Conservation (phyloP, 192 early-diverging fungal species). For the Backusella macrospora region DNA sequence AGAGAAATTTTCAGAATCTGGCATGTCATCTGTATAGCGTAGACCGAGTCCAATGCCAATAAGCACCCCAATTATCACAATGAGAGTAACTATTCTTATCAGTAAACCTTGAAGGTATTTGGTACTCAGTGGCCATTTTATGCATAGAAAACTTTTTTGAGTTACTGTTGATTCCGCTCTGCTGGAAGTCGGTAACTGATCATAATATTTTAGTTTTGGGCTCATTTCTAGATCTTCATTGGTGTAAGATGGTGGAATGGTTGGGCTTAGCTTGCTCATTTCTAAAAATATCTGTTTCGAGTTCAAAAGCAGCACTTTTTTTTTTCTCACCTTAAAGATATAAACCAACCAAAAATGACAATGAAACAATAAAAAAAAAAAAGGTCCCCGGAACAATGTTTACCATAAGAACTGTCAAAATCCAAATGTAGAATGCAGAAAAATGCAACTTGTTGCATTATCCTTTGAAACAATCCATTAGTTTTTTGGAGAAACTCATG, state of each 20-base stretch:
- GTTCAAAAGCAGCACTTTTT: slow-evolving; percentile 2
- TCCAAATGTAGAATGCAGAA: not conserved
- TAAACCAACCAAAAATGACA: not conserved
- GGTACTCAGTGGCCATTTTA: slow-evolving; percentile 1
- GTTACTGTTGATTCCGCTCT: not conserved
- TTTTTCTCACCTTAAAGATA: not conserved
- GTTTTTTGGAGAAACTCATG: too few species aligned
- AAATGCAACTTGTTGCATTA: too few species aligned
- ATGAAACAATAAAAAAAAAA: not conserved
- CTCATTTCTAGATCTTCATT: not conserved
- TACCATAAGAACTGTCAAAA: not conserved
- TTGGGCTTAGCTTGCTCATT: slow-evolving; percentile 3
- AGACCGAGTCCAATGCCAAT: slow-evolving; percentile 31
- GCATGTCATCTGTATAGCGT: slow-evolving; percentile 32
- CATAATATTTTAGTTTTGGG: not conserved
- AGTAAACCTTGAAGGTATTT: slow-evolving; percentile 15
- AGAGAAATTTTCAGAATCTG: slow-evolving; percentile 38
- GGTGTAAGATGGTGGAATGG: not conserved
- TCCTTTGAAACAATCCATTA: too few species aligned
- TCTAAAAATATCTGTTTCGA: not conserved
- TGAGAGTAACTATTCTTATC: slow-evolving; percentile 11
- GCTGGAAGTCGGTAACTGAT: not conserved
- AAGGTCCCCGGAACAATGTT: not conserved
- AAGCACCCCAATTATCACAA: slow-evolving; percentile 32
- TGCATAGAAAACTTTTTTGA: not conserved